phyloP scores from a whole-genome alignment of 2,329 filamentous ascomycete genomes.

The Xylaria sp. region DNA sequence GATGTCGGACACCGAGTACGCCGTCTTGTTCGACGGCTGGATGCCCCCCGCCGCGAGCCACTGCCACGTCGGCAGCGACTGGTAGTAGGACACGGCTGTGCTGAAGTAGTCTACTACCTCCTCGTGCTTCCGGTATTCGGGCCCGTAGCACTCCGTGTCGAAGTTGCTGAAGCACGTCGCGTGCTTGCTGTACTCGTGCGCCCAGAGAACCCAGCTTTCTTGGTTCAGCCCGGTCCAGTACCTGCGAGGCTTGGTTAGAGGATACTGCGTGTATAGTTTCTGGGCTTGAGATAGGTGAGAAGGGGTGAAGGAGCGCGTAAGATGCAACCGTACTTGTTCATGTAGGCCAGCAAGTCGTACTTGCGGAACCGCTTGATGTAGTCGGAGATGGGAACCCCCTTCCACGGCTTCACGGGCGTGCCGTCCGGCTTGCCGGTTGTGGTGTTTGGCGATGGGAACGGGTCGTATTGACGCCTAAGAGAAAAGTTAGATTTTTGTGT shows the following conservation, averaged over 20 bases:
- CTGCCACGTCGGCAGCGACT: constrained; percentile 61
- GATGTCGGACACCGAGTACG: constrained; percentile 59
- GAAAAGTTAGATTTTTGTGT: neutral
- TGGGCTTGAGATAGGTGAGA: constrained; percentile 18
- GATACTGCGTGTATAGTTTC: constrained; percentile 12
- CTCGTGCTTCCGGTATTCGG: constrained; percentile 58
- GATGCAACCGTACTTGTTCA: constrained; percentile 56
- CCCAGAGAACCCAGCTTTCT: constrained; percentile 67
- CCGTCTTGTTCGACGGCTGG: constrained; percentile 61
- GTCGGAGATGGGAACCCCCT: constrained; percentile 60
- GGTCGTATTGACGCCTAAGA: constrained; percentile 65
- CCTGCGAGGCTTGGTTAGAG: constrained; percentile 7
- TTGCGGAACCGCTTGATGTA: constrained; percentile 64
- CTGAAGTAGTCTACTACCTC: constrained; percentile 69
- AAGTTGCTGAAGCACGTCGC: constrained; percentile 72
- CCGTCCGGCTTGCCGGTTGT: constrained; percentile 61
- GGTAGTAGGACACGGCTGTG: constrained; percentile 63
- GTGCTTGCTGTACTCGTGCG: constrained; percentile 71
- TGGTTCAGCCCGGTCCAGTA: constrained; percentile 66
- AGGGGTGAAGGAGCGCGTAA: neutral
- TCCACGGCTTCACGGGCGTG: constrained; percentile 61
- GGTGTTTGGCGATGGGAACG: constrained; percentile 64
- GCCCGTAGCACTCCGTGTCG: constrained; percentile 68
- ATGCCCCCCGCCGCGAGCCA: constrained; percentile 64
- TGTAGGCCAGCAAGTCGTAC: constrained; percentile 65